Conservation (phyloP, 305 asterid genomes). For the Salvia sclarea region DNA sequence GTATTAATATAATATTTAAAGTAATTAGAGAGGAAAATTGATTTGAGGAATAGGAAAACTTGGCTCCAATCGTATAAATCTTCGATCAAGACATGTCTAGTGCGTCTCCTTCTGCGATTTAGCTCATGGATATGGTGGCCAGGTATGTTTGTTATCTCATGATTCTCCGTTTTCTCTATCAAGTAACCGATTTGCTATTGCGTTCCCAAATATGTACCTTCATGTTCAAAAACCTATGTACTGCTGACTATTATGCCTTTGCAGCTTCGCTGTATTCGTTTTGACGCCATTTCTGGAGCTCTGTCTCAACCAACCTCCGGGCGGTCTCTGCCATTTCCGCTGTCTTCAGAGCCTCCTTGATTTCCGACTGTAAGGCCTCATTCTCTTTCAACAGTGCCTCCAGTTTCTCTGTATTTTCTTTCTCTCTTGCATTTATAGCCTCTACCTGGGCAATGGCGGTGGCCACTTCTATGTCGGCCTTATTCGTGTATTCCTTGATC, state of each 20-base stretch:
- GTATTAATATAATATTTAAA: not conserved
- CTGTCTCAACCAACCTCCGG: slow-evolving; percentile 57
- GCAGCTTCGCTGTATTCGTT: slow-evolving; percentile 42
- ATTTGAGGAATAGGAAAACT: slow-evolving; percentile 5
- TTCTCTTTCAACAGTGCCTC: slow-evolving; percentile 50
- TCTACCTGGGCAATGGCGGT: slow-evolving; percentile 69
- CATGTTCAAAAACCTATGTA: slow-evolving; percentile 17
- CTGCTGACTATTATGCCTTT: slow-evolving; percentile 31
- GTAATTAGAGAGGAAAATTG: slow-evolving; percentile 15
- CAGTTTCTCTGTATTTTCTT: slow-evolving; percentile 38
- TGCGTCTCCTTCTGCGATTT: slow-evolving; percentile 1
- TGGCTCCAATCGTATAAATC: slow-evolving; percentile 1
- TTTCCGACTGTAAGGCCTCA: slow-evolving; percentile 55
- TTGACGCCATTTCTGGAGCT: slow-evolving; percentile 67
- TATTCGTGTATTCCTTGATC: slow-evolving; percentile 41
- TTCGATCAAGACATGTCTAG: slow-evolving; percentile 6
- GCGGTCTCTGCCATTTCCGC: slow-evolving; percentile 88
- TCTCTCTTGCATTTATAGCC: slow-evolving; percentile 50
- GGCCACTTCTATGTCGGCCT: slow-evolving; percentile 74
- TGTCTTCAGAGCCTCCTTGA: slow-evolving; percentile 56
- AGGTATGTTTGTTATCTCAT: not conserved
- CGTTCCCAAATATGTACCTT: slow-evolving; percentile 26
- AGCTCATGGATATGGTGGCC: slow-evolving; percentile 24
- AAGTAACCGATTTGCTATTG: slow-evolving; percentile 27
- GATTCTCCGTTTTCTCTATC: slow-evolving; percentile 5